Evolutionary conservation across 2,329 filamentous ascomycete genomes (phyloP).

Genomic region (Triangularia verruculosa): DNA sequence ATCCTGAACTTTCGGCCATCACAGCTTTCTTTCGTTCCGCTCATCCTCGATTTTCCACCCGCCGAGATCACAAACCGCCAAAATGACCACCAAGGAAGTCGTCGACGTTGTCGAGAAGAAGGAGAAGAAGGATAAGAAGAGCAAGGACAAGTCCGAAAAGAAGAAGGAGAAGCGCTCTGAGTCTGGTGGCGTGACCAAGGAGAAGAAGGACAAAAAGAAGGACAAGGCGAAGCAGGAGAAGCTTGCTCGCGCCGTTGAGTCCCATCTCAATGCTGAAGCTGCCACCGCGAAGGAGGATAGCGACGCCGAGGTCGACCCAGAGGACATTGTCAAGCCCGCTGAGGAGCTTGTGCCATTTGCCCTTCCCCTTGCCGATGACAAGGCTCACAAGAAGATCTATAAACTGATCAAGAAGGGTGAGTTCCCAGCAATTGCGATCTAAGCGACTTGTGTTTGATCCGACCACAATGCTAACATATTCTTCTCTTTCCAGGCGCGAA

Average conservation of each 20-base stretch:
- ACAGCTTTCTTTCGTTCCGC: constrained; percentile 10
- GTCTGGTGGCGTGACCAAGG: constrained; percentile 51
- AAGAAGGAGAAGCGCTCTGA: constrained; percentile 55
- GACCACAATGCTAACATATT: constrained; percentile 13
- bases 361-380: constrained; percentile 74
- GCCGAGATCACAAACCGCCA: constrained; percentile 2
- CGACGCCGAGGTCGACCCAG: constrained; percentile 42
- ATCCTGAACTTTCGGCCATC: background rate
- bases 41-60: background rate
- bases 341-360: constrained; percentile 78
- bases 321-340: constrained; percentile 41
- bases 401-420: constrained; percentile 62
- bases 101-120: constrained; percentile 28
- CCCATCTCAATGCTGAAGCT: constrained; percentile 58
- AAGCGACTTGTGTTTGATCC: background rate
- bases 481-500: constrained; percentile 69
- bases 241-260: constrained; percentile 62
- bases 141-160: constrained; percentile 58
- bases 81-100: constrained; percentile 24
- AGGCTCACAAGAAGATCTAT: constrained; percentile 66
- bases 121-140: constrained; percentile 35
- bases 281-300: constrained; percentile 39
- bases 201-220: constrained; percentile 59
- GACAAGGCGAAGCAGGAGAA: constrained; percentile 76
- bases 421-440: constrained; percentile 21